Evolutionary conservation across 768 basidiomycete species (phyloP), one percentile per base, ranked within the genome.

Genomic region (Boletellus emodensis): DNA sequence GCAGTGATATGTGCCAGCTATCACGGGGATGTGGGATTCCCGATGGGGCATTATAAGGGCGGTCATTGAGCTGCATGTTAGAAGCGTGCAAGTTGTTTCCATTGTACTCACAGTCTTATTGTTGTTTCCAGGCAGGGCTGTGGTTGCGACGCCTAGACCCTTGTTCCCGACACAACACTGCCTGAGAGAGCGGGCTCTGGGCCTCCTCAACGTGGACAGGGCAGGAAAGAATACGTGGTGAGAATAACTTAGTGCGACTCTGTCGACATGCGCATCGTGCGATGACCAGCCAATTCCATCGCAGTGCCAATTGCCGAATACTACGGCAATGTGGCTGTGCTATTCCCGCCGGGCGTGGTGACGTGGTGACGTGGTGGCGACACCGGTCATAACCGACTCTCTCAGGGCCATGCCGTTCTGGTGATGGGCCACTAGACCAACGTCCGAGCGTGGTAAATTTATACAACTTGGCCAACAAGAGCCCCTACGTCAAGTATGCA

Each of bases 81-180:
- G 52, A 54, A 57, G 59, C 67, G 48, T 61, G 64, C 54, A 20
- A 20, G 20, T 63, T 61, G 51, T 61, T 48, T 61, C 60, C 59
- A 57, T 66, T 67, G 61, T 59, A 61, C 66, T 70, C 46, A 66
- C 66, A 39, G 38, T 39, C 49, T 53, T 67, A 58, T 68, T 67
- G 59, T 69, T 68, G 53, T 51, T 51, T 17, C 40, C 28, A 3
- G 26, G 14, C 36, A 47, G 55, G 55, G 62, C 62, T 56, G 59
- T 67, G 56, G 57, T 54, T 46, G 58, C 58, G 40, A 39, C 35
- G 47, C 35, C 28, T 28, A 18, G 45, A 33, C 37, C 44, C 53
- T 67, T 69, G 55, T 56, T 61, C 54, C 53, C 47, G 45, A 47
- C n/a, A 53, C 43, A 47, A 47, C 34, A 18, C 49, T 17, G 24